Evolutionary conservation across 2,329 filamentous ascomycete species (phyloP).

Genomic region (Triangularia setosa): DNA sequence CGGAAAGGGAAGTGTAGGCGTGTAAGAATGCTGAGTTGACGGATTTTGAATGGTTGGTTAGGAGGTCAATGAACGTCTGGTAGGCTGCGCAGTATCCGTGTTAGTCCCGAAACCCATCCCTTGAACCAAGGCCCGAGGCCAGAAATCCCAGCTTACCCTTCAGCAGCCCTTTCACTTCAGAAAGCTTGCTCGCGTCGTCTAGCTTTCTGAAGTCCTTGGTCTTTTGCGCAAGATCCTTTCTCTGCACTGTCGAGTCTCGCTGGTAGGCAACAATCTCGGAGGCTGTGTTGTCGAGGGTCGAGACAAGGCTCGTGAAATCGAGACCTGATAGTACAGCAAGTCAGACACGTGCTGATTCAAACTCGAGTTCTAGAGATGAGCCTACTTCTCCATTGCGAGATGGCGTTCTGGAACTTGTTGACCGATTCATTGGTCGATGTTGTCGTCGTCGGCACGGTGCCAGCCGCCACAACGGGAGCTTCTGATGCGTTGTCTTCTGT

Average conservation of each 20-base stretch:
- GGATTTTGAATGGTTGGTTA: conserved; percentile 93
- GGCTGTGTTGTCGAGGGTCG: conserved; percentile 85
- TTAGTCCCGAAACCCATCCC: background rate
- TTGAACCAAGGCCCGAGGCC: background rate
- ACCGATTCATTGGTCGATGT: conserved; percentile 47
- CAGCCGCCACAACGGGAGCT: conserved; percentile 11
- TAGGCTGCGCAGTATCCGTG: conserved; percentile 59
- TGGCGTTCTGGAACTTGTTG: conserved; percentile 96
- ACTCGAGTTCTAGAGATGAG: conserved; percentile 1
- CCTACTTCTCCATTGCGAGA: conserved; percentile 92
- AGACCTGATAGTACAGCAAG: conserved; percentile 56
- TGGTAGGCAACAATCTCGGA: conserved; percentile 93
- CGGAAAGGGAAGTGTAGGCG: conserved; percentile 86
- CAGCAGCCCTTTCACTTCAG: conserved; percentile 82
- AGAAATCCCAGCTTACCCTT: conserved; percentile 57
- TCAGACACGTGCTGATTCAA: background rate
- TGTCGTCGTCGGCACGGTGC: conserved; percentile 9
- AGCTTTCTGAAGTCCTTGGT: conserved; percentile 97
- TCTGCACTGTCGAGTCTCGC: conserved; percentile 88
- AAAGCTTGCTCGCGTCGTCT: conserved; percentile 80
- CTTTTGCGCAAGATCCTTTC: conserved; percentile 97
- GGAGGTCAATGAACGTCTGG: conserved; percentile 92
- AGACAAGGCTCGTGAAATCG: conserved; percentile 78
- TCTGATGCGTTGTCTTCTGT: conserved; percentile 20
- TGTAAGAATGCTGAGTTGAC: conserved; percentile 91